Conservation (phyloP, 2,329 filamentous ascomycete species). For the Aureobasidium sp. region DNA sequence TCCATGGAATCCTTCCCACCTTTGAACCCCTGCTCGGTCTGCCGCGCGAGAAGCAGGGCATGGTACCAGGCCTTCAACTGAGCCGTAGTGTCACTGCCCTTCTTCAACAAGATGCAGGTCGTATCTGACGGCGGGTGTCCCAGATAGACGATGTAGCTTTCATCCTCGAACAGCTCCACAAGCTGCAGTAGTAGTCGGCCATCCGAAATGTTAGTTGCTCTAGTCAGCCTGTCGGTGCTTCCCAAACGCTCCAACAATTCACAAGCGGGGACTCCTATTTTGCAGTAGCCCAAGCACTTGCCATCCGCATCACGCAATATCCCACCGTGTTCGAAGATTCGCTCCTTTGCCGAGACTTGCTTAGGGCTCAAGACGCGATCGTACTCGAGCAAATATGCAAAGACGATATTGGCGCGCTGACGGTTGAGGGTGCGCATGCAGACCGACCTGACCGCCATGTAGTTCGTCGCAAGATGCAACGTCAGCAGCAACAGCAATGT, state of each 20-base stretch:
- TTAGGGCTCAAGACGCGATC: conserved; percentile 43
- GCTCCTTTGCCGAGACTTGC: conserved; percentile 52
- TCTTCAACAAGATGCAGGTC: conserved; percentile 54
- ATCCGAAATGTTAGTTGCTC: conserved; percentile 9
- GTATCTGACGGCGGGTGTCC: conserved; percentile 26
- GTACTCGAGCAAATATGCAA: conserved; percentile 37
- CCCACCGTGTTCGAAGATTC: conserved; percentile 54
- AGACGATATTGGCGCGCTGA: conserved; percentile 73
- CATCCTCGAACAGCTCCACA: conserved; percentile 40
- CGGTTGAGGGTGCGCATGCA: conserved; percentile 77
- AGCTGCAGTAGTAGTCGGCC: conserved; percentile 36
- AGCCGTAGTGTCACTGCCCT: conserved; percentile 38
- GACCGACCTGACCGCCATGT: conserved; percentile 74
- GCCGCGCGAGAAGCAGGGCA: conserved; percentile 41
- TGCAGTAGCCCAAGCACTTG: conserved; percentile 43
- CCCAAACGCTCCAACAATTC: conserved; percentile 18
- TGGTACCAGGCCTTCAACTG: conserved; percentile 57
- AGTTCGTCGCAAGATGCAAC: conserved; percentile 76
- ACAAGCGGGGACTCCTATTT: conserved; percentile 38
- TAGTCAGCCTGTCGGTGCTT: conserved; percentile 22
- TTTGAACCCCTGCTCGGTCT: neutral
- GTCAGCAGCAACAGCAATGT: conserved; percentile 63
- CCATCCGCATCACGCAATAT: conserved; percentile 50
- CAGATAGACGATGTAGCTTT: conserved; percentile 55
- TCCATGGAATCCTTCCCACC: conserved; percentile 17